Evolutionary conservation across 345 rosid species (phyloP), one percentile per base, ranked within the genome.

Genomic region (Trapa incisa): DNA sequence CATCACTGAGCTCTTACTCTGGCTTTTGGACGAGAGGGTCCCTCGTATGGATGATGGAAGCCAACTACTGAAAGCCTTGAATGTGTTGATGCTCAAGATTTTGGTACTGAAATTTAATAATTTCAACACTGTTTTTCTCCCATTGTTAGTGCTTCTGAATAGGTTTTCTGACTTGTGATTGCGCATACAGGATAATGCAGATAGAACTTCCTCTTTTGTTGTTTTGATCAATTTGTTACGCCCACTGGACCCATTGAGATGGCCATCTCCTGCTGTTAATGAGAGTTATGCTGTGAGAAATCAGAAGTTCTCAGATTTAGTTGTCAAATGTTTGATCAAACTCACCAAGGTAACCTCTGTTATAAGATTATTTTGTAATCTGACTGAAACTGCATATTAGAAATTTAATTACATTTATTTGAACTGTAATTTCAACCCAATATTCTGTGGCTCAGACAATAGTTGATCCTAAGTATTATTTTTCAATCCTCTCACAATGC

Each of bases 11-110:
- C 99, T 95, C 68, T 81, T 95, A 37, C 96, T 95, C 75, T 89
- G 96, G 96, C 96, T 95, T 73, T 82, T 95, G 86, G 99, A 95
- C 84, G 99, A 95, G 77, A 85, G 98, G 75, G 99, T 95, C 76
- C 96, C 99, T 53, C 96, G 85, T 37, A 95, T 95, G 99, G 99
- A 95, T 82, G 99, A 95, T 84, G 99, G 98, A 71, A 87, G 97
- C 79, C 99, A 91, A 72, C 97, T 95, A 71, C 82, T 95, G 63
- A 95, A 86, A 86, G 98, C 99, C 70, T 70, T 95, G 80, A 95
- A 95, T 74, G 96, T 95, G 71, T 82, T 95, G 82, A 95, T 95
- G 99, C 97, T 95, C 47, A 95, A 95, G 76, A 95, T 95, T 80
- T 77, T 95, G 99, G 99, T 95, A 74, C 52, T 62, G 29, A 22